Base-by-base conservation (phyloP, 331 rosid species). In the Malus hybrid region DNA sequence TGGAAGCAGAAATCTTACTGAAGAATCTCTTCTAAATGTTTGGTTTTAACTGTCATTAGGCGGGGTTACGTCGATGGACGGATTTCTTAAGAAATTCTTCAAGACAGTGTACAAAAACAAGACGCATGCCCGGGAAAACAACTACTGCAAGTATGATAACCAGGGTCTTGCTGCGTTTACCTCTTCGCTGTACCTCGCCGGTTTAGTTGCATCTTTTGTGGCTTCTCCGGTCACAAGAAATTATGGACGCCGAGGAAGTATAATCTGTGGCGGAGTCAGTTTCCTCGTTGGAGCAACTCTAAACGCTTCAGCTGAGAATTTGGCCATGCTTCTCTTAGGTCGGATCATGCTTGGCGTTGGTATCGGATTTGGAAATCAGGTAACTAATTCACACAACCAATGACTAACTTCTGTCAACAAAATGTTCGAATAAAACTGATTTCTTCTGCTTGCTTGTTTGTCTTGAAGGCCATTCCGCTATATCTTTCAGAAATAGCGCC, bases 311-410 rank as follows among this genome's bases (percentile, higher is more conserved):
- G 93, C 98, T 63, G 83, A 64, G 30, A 90, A 90, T 75, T 68
- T 93, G 30, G 73, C 57, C 70, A 93, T 93, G 98, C 91, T 93
- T 66, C 81, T 93, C 58, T 13, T 91, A 39, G 97, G 98, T 30
- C 83, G 98, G 68, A 89, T 93, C 75, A 82, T 93, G 98, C 97
- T 93, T 60, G 98, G 98, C 30, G 77, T 93, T 33, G 98, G 98
- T 71, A 93, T 93, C 55, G 98, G 98, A 57, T 93, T 93, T 73
- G 98, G 96, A 64, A 91, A 93, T 74, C 98, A 93, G 97, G 98
- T 93, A 77, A 4, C 63, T 22, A 20, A 22, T 22, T 52, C 24
- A 57, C 63, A 57, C 3, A 57, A 57, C 16, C 29, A 57, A 57
- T 8, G 63, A 57, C 26, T 57, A 1, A 1, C 4, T 20, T 57